These are phyloP conservation scores for Rhodamnia rubescens DNA, from an alignment of 345 rosid species.

Conservation along the genomic window DNA sequence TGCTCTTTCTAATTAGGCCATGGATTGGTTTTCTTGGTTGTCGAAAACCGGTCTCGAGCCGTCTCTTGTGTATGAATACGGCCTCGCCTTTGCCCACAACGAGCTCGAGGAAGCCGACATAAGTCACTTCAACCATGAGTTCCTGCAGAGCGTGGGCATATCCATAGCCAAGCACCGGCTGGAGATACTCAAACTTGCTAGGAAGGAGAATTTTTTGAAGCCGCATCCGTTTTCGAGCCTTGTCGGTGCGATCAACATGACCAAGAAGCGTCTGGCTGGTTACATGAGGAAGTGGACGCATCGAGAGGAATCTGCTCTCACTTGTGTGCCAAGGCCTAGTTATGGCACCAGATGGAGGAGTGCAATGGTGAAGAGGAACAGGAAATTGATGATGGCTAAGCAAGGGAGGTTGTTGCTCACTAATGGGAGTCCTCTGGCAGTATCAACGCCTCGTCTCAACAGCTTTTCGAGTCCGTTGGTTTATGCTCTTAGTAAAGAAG, in stretches of 20 bases:
- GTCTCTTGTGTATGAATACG: constrained; percentile 67
- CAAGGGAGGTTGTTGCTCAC: constrained; percentile 54
- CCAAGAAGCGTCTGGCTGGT: constrained; percentile 36
- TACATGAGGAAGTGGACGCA: constrained; percentile 37
- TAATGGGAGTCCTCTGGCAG: constrained; percentile 37
- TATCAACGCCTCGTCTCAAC: constrained; percentile 3
- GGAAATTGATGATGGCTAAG: constrained; percentile 30
- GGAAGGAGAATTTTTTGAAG: constrained; percentile 18
- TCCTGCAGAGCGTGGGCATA: constrained; percentile 94
- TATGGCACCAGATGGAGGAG: constrained; percentile 43
- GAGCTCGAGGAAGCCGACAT: constrained; percentile 86
- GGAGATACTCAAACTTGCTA: constrained; percentile 83
- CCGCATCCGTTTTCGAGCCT: constrained; percentile 38
- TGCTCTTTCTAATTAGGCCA: not conserved
- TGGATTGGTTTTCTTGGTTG: constrained; percentile 99
- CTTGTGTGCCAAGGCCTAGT: constrained; percentile 31
- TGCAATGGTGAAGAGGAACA: constrained; percentile 58
- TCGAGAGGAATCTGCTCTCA: constrained; percentile 30
- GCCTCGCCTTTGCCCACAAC: constrained; percentile 62
- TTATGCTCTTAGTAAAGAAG: constrained; percentile 31
- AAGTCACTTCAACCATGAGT: constrained; percentile 78
- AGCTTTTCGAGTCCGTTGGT: constrained; percentile 29
- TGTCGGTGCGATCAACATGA: constrained; percentile 47
- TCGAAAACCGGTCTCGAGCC: constrained; percentile 67
- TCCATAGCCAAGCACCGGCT: constrained; percentile 93